These are phyloP conservation scores for Suillus weaverae DNA, from an alignment of 768 basidiomycete species.

Conservation along the genomic window DNA sequence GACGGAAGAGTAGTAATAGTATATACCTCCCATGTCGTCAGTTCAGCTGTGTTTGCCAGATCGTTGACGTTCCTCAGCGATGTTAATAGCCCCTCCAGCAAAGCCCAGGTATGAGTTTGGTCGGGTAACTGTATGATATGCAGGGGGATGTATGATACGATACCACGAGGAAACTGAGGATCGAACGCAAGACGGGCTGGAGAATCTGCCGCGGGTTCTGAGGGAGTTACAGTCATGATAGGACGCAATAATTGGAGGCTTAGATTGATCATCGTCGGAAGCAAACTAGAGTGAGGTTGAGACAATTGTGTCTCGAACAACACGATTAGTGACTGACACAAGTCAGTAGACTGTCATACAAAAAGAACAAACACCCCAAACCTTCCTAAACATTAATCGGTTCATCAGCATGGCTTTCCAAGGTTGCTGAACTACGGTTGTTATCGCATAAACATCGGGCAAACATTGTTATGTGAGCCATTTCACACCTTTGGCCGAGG, in stretches of 20 bases:
- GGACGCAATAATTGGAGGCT: slow-evolving; percentile 14
- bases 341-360: background rate
- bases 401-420: slow-evolving; percentile 1
- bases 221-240: slow-evolving; percentile 39
- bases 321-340: slow-evolving; percentile 1
- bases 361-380: background rate
- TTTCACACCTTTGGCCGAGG: slow-evolving; percentile 42
- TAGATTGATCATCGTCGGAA: slow-evolving; percentile 3
- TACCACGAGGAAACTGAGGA: slow-evolving; percentile 61
- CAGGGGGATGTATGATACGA: slow-evolving; percentile 69
- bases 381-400: slow-evolving; percentile 2
- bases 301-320: slow-evolving; percentile 6
- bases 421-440: background rate
- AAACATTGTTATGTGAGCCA: background rate
- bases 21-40: slow-evolving; percentile 66
- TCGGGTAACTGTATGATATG: slow-evolving; percentile 55
- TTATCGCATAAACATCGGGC: background rate
- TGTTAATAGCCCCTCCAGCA: slow-evolving; percentile 49
- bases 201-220: slow-evolving; percentile 44
- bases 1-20: background rate
- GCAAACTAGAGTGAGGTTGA: background rate
- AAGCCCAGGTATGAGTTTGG: slow-evolving; percentile 51
- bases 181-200: slow-evolving; percentile 60
- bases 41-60: slow-evolving; percentile 42
- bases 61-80: slow-evolving; percentile 54